These are phyloP conservation scores for Aspergillus ibericus DNA, from an alignment of 2,329 filamentous ascomycete genomes.

Conservation along the genomic window DNA sequence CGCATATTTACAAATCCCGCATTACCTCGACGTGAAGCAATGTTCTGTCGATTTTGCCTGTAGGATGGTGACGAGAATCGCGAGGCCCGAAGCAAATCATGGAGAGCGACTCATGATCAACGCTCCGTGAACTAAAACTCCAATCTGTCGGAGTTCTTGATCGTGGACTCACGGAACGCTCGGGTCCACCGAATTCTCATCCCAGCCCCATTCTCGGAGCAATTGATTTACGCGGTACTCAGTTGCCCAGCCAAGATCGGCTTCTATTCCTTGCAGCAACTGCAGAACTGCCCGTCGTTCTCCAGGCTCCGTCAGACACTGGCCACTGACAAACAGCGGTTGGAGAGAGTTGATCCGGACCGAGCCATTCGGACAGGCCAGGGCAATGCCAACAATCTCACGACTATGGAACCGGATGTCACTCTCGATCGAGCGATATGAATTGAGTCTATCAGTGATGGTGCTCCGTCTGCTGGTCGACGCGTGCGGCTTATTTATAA, in stretches of 20 bases:
- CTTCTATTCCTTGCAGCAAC: slow-evolving; percentile 59
- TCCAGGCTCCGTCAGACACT: slow-evolving; percentile 56
- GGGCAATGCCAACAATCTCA: slow-evolving; percentile 62
- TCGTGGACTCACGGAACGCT: not conserved
- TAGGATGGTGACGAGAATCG: not conserved
- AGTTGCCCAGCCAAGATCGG: slow-evolving; percentile 65
- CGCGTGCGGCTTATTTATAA: slow-evolving; percentile 45
- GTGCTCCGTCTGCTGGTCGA: slow-evolving; percentile 52
- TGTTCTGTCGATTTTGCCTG: not conserved
- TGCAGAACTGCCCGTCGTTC: slow-evolving; percentile 58
- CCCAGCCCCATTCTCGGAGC: slow-evolving; percentile 42
- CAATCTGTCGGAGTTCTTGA: not conserved
- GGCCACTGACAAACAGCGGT: slow-evolving; percentile 62
- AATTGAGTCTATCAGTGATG: slow-evolving; percentile 55
- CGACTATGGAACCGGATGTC: slow-evolving; percentile 59
- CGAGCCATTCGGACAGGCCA: slow-evolving; percentile 58
- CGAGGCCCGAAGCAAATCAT: not conserved
- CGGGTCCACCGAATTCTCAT: slow-evolving; percentile 13
- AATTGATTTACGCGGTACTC: slow-evolving; percentile 60
- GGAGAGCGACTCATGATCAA: not conserved
- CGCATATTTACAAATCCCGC: not conserved
- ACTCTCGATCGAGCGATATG: slow-evolving; percentile 58
- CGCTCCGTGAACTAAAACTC: not conserved
- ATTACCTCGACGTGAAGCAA: not conserved
- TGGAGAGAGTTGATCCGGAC: slow-evolving; percentile 62